Conservation (phyloP, 1,284 basidiomycete genomes). For the Ceratobasidium theobromae region DNA sequence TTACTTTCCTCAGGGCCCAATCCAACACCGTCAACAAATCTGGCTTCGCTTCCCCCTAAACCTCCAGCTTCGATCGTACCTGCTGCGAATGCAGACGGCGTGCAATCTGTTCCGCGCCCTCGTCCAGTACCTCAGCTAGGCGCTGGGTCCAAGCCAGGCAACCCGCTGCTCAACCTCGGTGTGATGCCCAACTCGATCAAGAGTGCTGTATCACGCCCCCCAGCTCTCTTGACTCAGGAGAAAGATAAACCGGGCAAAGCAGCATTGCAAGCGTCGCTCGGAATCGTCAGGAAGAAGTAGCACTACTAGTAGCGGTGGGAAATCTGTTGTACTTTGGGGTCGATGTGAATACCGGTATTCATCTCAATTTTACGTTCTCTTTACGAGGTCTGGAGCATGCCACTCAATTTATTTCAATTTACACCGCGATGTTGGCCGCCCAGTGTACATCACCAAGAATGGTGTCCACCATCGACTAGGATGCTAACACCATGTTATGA, state of each 20-base stretch:
- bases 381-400: neutral
- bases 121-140: neutral
- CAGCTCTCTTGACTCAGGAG: slow-evolving; percentile 15
- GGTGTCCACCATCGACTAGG: slow-evolving; percentile 68
- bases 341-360: neutral
- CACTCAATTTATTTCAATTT: neutral
- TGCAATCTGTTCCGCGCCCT: slow-evolving; percentile 10
- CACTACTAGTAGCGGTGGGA: neutral
- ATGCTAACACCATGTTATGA: slow-evolving; percentile 49
- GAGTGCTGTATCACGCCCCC: slow-evolving; percentile 6
- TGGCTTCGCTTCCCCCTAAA: slow-evolving; percentile 29
- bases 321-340: neutral
- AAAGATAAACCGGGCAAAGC: slow-evolving; percentile 21
- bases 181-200: slow-evolving; percentile 10
- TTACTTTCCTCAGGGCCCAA: slow-evolving; percentile 4
- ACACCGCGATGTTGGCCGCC: neutral
- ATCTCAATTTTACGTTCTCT: neutral
- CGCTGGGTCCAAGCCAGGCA: neutral
- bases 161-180: slow-evolving; percentile 8
- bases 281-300: slow-evolving; percentile 24
- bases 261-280: slow-evolving; percentile 13
- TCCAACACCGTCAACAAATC: neutral
- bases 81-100: slow-evolving; percentile 4
- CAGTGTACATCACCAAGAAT: slow-evolving; percentile 63
- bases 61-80: slow-evolving; percentile 26